Evolutionary conservation across 768 basidiomycete species (phyloP), one percentile per base, ranked within the genome.

Genomic region (Termitomyces sp.): DNA sequence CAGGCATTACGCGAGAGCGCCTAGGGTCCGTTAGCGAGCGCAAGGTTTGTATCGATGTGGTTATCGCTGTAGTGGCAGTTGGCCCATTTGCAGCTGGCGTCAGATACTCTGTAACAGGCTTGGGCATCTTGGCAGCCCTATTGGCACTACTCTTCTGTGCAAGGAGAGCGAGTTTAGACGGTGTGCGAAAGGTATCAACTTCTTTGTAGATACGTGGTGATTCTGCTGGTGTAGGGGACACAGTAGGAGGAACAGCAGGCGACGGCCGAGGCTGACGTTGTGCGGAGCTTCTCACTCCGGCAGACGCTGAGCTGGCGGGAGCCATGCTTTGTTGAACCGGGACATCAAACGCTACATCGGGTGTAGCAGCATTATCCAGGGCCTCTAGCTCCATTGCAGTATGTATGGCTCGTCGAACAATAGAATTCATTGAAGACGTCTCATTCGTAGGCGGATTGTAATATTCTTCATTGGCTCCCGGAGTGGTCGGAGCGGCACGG

Each of bases 21-120:
- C 67, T 69, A 48, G 81, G 79, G 61, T 81, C 75, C 31, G 81
- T 83, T 8, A 91, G 75, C 62, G 81, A 85, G 66, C 81, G 81
- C 29, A 90, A 75, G 7, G 85, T 83, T 59, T 90, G 89, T 60
- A 90, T 90, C 0, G 86, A 85, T 2, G 90, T 91, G 0, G 90
- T 92, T 65, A 92, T 92, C 2, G 90, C 90, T 16, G 89, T 90
- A 0, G 90, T 92, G 13, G 84, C 90, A n/a, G 88, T 85, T 3
- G 87, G 73, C 0, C 90, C 88, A 65, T 92, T 92, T n/a, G 87
- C 87, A 46, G 87, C 89, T 2, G 90, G 90, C 16, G 82, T 87
- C 12, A 90, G 71, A 66, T 86, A 88, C 66, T 90, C 84, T 6
- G 90, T 91, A 44, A 71, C 74, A 39, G 75, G 71, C 57, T 76